Conservation (phyloP, 2,329 filamentous ascomycete species). For the Chrysosphaeria jannelii region DNA sequence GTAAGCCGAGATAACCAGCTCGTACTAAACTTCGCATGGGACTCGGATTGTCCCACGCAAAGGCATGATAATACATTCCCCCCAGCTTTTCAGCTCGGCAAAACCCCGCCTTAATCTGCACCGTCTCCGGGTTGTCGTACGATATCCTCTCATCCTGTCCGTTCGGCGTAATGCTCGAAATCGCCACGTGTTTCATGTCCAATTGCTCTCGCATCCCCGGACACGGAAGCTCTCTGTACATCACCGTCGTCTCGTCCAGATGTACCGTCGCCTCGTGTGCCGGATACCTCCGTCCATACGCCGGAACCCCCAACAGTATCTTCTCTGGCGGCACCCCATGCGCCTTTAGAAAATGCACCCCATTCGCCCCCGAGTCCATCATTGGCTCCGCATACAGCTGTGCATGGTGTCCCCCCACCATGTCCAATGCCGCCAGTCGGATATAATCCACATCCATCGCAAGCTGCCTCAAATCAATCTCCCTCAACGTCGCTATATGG, state of each 20-base stretch:
- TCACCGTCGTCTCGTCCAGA: constrained; percentile 33
- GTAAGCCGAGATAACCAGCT: no score
- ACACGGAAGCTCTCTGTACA: constrained; percentile 39
- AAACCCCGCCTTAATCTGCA: constrained; percentile 43
- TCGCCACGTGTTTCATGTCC: constrained; percentile 35
- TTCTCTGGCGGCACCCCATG: constrained; percentile 39
- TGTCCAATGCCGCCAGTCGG: constrained; percentile 60
- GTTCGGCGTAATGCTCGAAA: constrained; percentile 39
- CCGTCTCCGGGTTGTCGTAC: constrained; percentile 53
- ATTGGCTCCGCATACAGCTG: constrained; percentile 43
- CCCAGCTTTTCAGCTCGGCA: constrained; percentile 41
- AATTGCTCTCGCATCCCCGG: constrained; percentile 30
- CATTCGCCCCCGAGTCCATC: constrained; percentile 32
- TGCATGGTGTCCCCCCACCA: constrained; percentile 44
- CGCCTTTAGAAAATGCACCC: constrained; percentile 31
- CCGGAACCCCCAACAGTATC: constrained; percentile 45
- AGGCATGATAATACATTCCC: constrained; percentile 59
- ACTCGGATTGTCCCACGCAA: constrained; percentile 40
- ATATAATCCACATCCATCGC: constrained; percentile 40
- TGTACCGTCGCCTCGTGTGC: constrained; percentile 28
- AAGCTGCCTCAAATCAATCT: constrained; percentile 34
- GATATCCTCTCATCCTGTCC: constrained; percentile 49
- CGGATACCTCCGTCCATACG: constrained; percentile 47
- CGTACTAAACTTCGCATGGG: no score
- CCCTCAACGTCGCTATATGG: constrained; percentile 29